Evolutionary conservation across 2,329 filamentous ascomycete species (phyloP), one percentile per base, ranked within the genome.

Genomic region (Dothistroma septosporum): DNA sequence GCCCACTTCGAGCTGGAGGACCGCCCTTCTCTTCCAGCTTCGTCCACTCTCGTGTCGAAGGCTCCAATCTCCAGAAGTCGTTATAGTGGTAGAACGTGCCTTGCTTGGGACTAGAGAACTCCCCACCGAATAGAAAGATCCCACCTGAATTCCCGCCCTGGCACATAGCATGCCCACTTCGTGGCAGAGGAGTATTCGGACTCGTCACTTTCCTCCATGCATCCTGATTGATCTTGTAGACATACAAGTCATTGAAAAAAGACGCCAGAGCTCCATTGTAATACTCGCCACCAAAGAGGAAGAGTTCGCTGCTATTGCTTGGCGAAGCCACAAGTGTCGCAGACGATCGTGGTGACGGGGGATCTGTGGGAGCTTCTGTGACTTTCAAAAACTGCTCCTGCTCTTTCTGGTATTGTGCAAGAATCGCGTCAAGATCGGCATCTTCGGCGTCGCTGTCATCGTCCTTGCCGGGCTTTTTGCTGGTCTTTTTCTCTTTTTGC

Each of bases 81-180:
- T 96, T 96, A 79, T 99, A 99, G 76, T 99, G 94, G 75, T 99
- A 97, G 72, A 99, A 99, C 0, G 93, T 97, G 4, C 94, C 94
- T 76, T 97, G 94, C 74, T 97, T 97, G 1, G 94, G 94, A 31
- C 89, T 93, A 60, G 90, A 95, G 75, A 99, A 99, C 77, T 99
- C 94, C 63, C 93, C 94, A 65, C 94, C 94, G 72, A 97, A 97
- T 16, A 99, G 79, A 74, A 96, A 99, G 56, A 97, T 85, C 35
- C 89, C 87, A 64, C 88, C 89, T 16, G 88, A 85, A 76, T 97
- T 96, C 53, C 89, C 90, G 60, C 90, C 92, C 61, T 92, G 85
- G 70, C 91, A 95, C 91, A 92, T 97, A 16, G 94, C 93, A 82
- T 97, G 94, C 2, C 94, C 94, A 62, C 89, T 93, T 62, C 94